These are phyloP conservation scores for Clonostachys solani DNA, from an alignment of 2,329 filamentous ascomycete species.

Conservation along the genomic window DNA sequence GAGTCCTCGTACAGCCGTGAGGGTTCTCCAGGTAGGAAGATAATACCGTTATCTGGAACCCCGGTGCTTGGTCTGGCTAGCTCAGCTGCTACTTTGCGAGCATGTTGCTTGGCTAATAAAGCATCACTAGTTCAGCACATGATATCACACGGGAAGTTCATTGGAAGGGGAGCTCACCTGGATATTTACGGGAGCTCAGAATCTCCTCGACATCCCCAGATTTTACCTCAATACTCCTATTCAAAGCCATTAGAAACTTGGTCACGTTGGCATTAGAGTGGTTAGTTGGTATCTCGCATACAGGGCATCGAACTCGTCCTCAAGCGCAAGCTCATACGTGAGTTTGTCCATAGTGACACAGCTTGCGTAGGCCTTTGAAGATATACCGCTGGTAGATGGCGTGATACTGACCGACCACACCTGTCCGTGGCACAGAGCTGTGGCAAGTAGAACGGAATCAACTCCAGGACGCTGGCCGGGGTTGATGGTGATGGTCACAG, in stretches of 20 bases:
- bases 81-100: conserved; percentile 49
- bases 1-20: conserved; percentile 52
- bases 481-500: too few species aligned
- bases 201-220: too few species aligned
- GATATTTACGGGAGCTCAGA: conserved; percentile 4
- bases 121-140: not conserved
- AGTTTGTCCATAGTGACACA: too few species aligned
- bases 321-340: not conserved
- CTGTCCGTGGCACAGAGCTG: too few species aligned
- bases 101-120: conserved; percentile 47
- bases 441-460: too few species aligned
- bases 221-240: too few species aligned
- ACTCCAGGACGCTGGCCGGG: too few species aligned
- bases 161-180: not conserved
- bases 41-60: conserved; percentile 41
- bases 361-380: too few species aligned
- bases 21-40: conserved; percentile 51
- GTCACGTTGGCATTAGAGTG: too few species aligned
- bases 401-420: too few species aligned
- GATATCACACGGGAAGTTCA: not conserved
- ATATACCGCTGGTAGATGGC: too few species aligned
- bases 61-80: conserved; percentile 16
- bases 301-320: conserved; percentile 5
- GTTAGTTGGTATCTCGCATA: not conserved
- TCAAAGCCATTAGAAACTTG: too few species aligned